Conservation (phyloP, 2,329 filamentous ascomycete species). For the Colletotrichum aenigma region DNA sequence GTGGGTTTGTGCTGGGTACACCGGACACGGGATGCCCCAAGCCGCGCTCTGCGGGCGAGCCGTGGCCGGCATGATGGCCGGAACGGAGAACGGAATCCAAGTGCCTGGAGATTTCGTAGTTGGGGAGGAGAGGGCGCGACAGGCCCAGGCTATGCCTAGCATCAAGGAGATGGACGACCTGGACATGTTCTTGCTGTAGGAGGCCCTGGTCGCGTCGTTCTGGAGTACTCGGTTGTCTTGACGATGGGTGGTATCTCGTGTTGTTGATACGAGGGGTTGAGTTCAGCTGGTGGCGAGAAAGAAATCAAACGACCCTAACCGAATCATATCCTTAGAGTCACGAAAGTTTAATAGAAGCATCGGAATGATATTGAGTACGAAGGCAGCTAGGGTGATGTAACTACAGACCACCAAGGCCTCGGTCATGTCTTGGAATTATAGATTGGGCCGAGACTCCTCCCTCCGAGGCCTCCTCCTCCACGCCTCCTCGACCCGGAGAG, state of each 20-base stretch:
- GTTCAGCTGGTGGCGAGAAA: not conserved
- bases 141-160: constrained; percentile 15
- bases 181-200: constrained; percentile 20
- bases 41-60: constrained; percentile 70
- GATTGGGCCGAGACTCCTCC: not conserved
- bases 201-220: not conserved
- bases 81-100: constrained; percentile 37
- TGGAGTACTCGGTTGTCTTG: not conserved
- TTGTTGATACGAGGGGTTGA: not conserved
- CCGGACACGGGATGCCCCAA: constrained; percentile 79
- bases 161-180: constrained; percentile 19
- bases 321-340: not conserved
- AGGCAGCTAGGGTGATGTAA: not conserved
- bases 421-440: not conserved
- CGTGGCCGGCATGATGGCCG: constrained; percentile 63
- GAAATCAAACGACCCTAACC: not conserved
- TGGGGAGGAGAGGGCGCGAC: constrained; percentile 33
- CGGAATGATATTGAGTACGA: not conserved
- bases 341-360: not conserved
- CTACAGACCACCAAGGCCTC: not conserved
- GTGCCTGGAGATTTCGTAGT: constrained; percentile 48
- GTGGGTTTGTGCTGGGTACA: constrained; percentile 70
- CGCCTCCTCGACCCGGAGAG: not conserved
- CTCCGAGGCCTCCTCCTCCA: not conserved
- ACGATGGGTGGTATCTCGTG: not conserved